phyloP scores from a whole-genome alignment of 192 early-diverging fungal genomes.

The Linnemannia exigua region DNA sequence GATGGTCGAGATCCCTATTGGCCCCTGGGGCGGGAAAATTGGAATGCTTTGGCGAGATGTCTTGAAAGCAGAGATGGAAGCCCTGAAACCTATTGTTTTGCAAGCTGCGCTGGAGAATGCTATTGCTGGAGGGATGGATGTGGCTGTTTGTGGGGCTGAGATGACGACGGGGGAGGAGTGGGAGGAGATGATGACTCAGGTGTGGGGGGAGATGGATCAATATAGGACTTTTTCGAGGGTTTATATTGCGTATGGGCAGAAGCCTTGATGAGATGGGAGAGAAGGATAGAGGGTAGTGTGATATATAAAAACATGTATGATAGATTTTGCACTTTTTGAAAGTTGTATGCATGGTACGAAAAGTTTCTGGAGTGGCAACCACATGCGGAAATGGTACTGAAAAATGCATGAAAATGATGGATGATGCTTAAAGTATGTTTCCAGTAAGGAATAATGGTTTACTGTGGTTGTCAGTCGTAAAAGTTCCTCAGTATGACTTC shows the following conservation, averaged over 20 bases:
- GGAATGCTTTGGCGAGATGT: constrained; percentile 50
- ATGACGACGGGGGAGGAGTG: constrained; percentile 56
- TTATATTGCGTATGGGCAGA: constrained; percentile 48
- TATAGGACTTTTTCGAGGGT: constrained; percentile 49
- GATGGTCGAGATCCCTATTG: constrained; percentile 57
- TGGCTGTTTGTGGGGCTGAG: constrained; percentile 51
- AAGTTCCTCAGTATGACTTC: no score
- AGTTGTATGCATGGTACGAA: no score
- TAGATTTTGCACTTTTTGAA: no score
- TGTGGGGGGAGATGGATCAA: constrained; percentile 55
- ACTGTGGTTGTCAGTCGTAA: no score
- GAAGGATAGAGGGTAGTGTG: not conserved
- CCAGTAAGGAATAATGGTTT: no score
- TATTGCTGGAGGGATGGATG: constrained; percentile 34
- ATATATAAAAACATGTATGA: not conserved
- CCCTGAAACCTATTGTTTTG: constrained; percentile 40
- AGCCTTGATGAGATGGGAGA: constrained; percentile 7
- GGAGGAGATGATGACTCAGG: constrained; percentile 54
- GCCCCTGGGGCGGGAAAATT: constrained; percentile 56
- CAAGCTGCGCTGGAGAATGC: constrained; percentile 46
- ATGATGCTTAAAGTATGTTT: no score
- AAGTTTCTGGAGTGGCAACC: no score
- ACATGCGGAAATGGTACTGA: no score
- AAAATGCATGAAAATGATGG: no score
- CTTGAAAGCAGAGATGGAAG: constrained; percentile 54